These are phyloP conservation scores for Thelonectria discophora DNA, from an alignment of 2,329 filamentous ascomycete species.

Conservation along the genomic window DNA sequence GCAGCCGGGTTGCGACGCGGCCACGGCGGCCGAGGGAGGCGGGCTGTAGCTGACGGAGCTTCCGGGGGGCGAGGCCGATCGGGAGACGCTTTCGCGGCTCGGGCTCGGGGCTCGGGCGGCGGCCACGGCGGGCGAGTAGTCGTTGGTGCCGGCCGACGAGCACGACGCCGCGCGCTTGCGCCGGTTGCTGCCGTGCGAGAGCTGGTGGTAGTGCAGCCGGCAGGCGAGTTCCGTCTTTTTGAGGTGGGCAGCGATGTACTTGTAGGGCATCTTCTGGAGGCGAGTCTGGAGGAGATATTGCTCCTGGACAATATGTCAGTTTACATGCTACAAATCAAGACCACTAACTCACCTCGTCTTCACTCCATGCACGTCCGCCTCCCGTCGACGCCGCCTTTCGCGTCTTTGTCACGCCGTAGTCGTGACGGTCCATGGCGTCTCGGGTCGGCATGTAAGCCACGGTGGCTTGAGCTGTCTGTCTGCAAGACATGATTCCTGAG, in stretches of 20 bases:
- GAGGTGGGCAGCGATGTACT: conserved; percentile 84
- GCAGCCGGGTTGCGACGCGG: conserved; percentile 41
- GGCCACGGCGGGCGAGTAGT: conserved; percentile 61
- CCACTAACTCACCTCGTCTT: conserved; percentile 74
- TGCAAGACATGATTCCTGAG: conserved; percentile 57
- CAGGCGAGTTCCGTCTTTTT: conserved; percentile 91
- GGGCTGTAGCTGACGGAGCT: conserved; percentile 56
- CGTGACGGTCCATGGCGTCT: conserved; percentile 65
- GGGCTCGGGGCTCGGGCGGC: conserved; percentile 59
- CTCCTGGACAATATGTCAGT: conserved; percentile 62
- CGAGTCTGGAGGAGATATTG: conserved; percentile 84
- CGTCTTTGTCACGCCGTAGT: conserved; percentile 69
- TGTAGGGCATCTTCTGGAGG: conserved; percentile 89
- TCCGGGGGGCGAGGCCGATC: conserved; percentile 59
- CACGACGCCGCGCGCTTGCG: conserved; percentile 79
- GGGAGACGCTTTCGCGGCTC: conserved; percentile 58
- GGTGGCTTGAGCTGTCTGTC: conserved; percentile 56
- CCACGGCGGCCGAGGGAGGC: conserved; percentile 55
- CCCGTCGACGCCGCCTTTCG: conserved; percentile 75
- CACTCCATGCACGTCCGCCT: conserved; percentile 83
- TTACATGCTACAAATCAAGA: conserved; percentile 8
- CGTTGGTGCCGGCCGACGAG: conserved; percentile 64
- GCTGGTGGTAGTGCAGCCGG: conserved; percentile 86
- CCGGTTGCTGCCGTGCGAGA: conserved; percentile 83
- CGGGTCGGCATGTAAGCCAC: conserved; percentile 60